A percentile compares a stretch with the other conserved stretches of the same genome.
phyloP scores from a whole-genome alignment of 352 stramenopile species.

The Elongisporangium undulatum region DNA sequence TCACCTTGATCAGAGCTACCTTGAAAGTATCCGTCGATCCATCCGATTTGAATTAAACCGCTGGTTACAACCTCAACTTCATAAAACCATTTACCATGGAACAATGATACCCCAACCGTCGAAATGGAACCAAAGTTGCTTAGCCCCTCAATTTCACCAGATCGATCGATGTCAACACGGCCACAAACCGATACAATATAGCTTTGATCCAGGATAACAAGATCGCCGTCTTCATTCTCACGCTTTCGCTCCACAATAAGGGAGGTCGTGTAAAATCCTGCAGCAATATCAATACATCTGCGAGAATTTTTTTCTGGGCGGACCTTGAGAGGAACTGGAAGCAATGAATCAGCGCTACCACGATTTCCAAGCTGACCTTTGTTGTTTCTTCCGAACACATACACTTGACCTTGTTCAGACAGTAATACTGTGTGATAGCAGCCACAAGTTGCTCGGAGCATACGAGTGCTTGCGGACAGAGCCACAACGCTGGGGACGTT shows the following conservation, averaged over 20 bases:
- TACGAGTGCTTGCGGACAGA: slow-evolving; percentile 62
- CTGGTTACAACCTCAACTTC: slow-evolving; percentile 89
- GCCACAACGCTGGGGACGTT: slow-evolving; percentile 65
- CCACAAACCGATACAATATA: slow-evolving; percentile 68
- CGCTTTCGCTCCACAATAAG: slow-evolving; percentile 81
- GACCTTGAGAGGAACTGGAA: slow-evolving; percentile 80
- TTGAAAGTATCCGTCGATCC: slow-evolving; percentile 90
- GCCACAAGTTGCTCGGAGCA: slow-evolving; percentile 71
- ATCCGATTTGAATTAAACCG: slow-evolving; percentile 91
- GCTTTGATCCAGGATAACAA: slow-evolving; percentile 53
- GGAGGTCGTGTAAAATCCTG: slow-evolving; percentile 86
- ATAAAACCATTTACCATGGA: slow-evolving; percentile 92
- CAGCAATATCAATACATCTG: slow-evolving; percentile 74
- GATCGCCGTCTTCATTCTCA: slow-evolving; percentile 74
- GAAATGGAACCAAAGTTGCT: slow-evolving; percentile 89
- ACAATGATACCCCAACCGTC: slow-evolving; percentile 66
- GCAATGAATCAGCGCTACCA: slow-evolving; percentile 71
- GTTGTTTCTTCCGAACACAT: slow-evolving; percentile 86
- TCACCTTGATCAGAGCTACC: slow-evolving; percentile 89
- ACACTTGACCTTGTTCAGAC: slow-evolving; percentile 81
- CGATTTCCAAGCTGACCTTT: slow-evolving; percentile 87
- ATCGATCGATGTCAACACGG: slow-evolving; percentile 83
- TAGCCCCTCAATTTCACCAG: slow-evolving; percentile 79
- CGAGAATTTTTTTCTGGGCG: slow-evolving; percentile 75
- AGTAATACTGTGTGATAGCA: slow-evolving; percentile 86